Evolutionary conservation across 768 basidiomycete species (phyloP).

Genomic region (Rhodocollybia butyracea): DNA sequence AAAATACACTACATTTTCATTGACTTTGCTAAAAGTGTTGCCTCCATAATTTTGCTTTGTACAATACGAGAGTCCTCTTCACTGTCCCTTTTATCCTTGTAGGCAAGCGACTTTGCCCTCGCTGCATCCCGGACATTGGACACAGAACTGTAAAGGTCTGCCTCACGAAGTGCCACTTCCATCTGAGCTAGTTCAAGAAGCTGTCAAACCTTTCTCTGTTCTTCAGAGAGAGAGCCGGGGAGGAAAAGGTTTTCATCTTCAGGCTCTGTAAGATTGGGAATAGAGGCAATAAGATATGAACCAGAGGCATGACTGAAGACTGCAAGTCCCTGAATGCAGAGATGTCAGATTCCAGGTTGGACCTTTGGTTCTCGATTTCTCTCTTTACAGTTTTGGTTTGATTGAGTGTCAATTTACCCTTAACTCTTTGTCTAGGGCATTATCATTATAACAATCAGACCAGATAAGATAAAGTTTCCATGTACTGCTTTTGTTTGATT

Average conservation of each 20-base stretch:
- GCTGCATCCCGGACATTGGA: neutral
- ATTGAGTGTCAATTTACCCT: neutral
- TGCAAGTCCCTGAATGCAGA: neutral
- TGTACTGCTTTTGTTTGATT: neutral
- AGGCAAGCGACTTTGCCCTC: neutral
- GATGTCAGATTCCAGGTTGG: neutral
- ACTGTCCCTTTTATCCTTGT: neutral
- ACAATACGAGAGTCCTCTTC: too few species aligned
- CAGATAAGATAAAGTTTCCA: too few species aligned
- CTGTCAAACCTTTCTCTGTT: neutral
- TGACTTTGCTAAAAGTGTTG: too few species aligned
- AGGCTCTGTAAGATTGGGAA: neutral
- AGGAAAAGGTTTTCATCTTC: neutral
- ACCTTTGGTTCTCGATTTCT: neutral
- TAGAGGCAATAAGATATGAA: neutral
- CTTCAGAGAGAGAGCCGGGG: neutral
- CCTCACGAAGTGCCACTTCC: neutral
- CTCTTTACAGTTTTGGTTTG: neutral
- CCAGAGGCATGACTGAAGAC: neutral
- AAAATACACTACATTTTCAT: too few species aligned
- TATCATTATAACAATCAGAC: too few species aligned
- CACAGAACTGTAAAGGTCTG: neutral
- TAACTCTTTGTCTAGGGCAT: neutral
- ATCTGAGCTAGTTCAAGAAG: neutral
- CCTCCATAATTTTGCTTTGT: too few species aligned